A percentile compares a stretch with the other conserved stretches of the same genome.
Conservation (phyloP, 768 basidiomycete species). For the Leccinum rimulosum region DNA sequence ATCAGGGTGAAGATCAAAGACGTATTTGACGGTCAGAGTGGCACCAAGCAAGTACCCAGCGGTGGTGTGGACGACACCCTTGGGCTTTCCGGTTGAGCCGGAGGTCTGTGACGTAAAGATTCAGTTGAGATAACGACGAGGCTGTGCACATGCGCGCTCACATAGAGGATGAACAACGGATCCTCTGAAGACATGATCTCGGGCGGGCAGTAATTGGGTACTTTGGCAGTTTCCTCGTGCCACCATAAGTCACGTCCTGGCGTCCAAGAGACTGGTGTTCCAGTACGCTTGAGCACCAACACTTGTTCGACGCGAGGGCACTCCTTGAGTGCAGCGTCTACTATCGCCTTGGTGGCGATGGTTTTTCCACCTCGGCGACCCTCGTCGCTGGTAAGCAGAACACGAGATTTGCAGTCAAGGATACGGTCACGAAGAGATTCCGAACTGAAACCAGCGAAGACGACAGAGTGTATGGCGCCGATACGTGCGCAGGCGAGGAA, state of each 20-base stretch:
- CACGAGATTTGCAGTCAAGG: slow-evolving; percentile 81
- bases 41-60: slow-evolving; percentile 91
- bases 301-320: slow-evolving; percentile 88
- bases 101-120: slow-evolving; percentile 60
- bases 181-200: slow-evolving; percentile 92
- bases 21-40: slow-evolving; percentile 91
- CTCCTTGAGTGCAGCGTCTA: slow-evolving; percentile 84
- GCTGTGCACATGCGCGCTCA: slow-evolving; percentile 39
- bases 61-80: slow-evolving; percentile 92
- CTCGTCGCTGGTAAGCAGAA: slow-evolving; percentile 96
- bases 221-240: slow-evolving; percentile 87
- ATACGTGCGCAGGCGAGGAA: slow-evolving; percentile 98
- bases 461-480: slow-evolving; percentile 94
- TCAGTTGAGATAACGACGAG: slow-evolving; percentile 4
- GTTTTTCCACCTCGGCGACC: slow-evolving; percentile 91
- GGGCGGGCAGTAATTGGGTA: slow-evolving; percentile 84
- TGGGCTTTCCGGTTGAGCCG: slow-evolving; percentile 93
- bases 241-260: slow-evolving; percentile 92
- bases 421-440: slow-evolving; percentile 93
- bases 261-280: slow-evolving; percentile 76
- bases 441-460: slow-evolving; percentile 96
- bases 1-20: slow-evolving; percentile 96
- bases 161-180: slow-evolving; percentile 97
- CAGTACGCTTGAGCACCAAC: slow-evolving; percentile 85
- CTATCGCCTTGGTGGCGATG: slow-evolving; percentile 93